These are phyloP conservation scores for Tuber umbilicatum DNA, from an alignment of 495 filamentous ascomycete genomes.

Conservation along the genomic window DNA sequence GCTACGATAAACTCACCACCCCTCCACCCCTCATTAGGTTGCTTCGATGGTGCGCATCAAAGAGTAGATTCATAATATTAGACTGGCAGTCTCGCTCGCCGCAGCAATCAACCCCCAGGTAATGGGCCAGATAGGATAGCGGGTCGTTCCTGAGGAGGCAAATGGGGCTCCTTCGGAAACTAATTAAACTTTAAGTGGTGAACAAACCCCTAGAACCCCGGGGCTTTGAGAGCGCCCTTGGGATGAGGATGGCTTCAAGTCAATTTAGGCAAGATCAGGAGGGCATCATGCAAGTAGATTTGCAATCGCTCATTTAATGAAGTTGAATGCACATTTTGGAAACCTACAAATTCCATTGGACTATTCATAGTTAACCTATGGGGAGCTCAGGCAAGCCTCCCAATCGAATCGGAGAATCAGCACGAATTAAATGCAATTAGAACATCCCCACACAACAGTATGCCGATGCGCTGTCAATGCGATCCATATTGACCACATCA, in stretches of 20 bases:
- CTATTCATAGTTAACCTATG: neutral
- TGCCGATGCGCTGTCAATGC: neutral
- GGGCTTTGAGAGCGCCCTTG: neutral
- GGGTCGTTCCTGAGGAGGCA: neutral
- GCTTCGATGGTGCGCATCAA: neutral
- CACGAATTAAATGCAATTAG: neutral
- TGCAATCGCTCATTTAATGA: neutral
- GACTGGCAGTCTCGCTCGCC: neutral
- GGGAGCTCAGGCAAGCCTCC: neutral
- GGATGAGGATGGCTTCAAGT: neutral
- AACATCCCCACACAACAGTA: neutral
- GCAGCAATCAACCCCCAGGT: neutral
- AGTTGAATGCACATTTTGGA: neutral
- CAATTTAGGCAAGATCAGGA: neutral
- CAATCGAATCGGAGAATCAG: neutral
- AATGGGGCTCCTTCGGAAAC: neutral
- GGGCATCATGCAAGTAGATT: neutral
- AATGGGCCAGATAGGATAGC: neutral
- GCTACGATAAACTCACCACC: neutral
- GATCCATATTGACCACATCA: neutral
- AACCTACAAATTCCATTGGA: neutral
- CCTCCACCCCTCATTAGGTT: neutral
- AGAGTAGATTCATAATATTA: neutral
- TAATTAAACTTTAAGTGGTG: neutral
- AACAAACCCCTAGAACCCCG: neutral